A percentile compares a stretch with the other conserved stretches of the same genome.
Evolutionary conservation across 2,329 filamentous ascomycete genomes (phyloP).

Genomic region (Paraphoma sp.): DNA sequence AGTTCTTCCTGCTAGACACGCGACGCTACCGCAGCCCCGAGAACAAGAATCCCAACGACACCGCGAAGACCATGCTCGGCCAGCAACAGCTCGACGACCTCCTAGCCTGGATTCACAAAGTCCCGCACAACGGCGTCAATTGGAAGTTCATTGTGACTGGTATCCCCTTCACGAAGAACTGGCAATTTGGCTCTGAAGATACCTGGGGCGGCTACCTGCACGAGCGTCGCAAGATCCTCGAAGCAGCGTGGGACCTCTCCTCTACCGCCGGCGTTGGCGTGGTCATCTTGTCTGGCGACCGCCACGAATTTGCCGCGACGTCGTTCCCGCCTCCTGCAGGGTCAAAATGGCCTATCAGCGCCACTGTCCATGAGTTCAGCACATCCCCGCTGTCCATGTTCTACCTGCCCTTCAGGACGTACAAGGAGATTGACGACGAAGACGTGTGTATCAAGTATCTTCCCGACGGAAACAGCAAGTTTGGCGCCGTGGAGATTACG

Average conservation of each 20-base stretch:
- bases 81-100: conserved; percentile 79
- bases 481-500: conserved; percentile 81
- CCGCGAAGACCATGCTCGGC: conserved; percentile 87
- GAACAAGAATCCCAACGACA: conserved; percentile 66
- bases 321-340: conserved; percentile 71
- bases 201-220: conserved; percentile 93
- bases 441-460: conserved; percentile 89
- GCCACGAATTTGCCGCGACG: conserved; percentile 97
- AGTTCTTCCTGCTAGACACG: conserved; percentile 95
- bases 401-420: conserved; percentile 84
- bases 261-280: conserved; percentile 74
- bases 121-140: conserved; percentile 77
- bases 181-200: conserved; percentile 85
- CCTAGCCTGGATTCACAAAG: conserved; percentile 74
- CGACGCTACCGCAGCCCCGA: conserved; percentile 80
- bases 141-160: conserved; percentile 95
- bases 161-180: conserved; percentile 97
- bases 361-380: conserved; percentile 83
- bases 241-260: conserved; percentile 92
- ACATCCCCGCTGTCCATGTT: conserved; percentile 94
- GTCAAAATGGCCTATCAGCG: conserved; percentile 57
- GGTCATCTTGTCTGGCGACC: conserved; percentile 84
- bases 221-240: conserved; percentile 79
- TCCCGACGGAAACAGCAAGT: conserved; percentile 86
- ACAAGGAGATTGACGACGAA: conserved; percentile 78